Evolutionary conservation across 179 eudicot genomes (phyloP), one percentile per base, ranked within the genome.

Genomic region (Pouteria campechiana): DNA sequence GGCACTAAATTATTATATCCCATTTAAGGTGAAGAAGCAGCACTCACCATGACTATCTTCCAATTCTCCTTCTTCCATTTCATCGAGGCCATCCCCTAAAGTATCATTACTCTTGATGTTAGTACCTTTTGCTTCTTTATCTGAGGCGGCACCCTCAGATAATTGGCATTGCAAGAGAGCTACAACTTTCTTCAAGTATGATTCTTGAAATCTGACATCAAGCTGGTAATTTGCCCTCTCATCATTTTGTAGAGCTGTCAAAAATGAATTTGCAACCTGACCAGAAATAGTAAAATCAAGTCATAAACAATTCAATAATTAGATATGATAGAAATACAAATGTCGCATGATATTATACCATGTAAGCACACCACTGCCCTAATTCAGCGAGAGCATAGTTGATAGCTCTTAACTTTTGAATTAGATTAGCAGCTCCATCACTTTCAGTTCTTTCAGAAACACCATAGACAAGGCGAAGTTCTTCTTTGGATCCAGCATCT

Each of bases 301-400:
- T 18, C 43, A 35, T 16, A 22, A 34, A 25, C 25, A 51, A 41
- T 13, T 19, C 5, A 14, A 34, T 13, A 35, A 39, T 27, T 22
- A 25, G 32, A 14, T 33, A 54, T 57, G 25, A 32, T 25, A 34
- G 25, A 17, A 33, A 57, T 24, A 54, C 15, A n/a, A 15, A 22
- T 48, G 38, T 13, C 13, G 38, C 29, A 49, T 25, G 24, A 28
- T 34, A 36, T 16, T 10, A 48, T 43, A 90, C 98, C 98, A 86
- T 90, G 64, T 68, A 86, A 52, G 98, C 98, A 68, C 98, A 90
- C 98, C 98, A 90, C 68, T 90, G 98, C 37, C 98, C 98, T 23
- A 90, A 64, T 75, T 90, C 98, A 68, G 80, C 67, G 50, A 90
- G 87, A 17, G 98, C 98, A 73, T 86, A 90, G 67, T 82, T 86